A percentile compares a stretch with the other conserved stretches of the same genome.
These are phyloP conservation scores for Cerioporus squamosus DNA, from an alignment of 1,284 basidiomycete genomes.

Conservation along the genomic window DNA sequence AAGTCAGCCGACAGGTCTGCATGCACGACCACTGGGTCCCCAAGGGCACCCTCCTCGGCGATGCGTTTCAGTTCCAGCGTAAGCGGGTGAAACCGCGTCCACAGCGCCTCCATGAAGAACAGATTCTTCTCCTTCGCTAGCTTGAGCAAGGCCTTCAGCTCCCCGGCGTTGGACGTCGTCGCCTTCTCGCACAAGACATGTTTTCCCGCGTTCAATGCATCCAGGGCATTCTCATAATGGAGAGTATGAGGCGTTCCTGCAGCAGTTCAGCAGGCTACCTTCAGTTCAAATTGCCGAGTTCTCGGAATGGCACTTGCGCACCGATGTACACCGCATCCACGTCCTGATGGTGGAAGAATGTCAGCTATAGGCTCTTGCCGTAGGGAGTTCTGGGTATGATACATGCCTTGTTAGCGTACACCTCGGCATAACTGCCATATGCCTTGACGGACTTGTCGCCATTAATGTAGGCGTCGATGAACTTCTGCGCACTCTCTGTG, in stretches of 20 bases:
- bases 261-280: too few species aligned
- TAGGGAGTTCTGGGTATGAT: background rate
- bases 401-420: constrained; percentile 72
- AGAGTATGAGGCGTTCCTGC: constrained; percentile 85
- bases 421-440: constrained; percentile 79
- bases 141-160: constrained; percentile 67
- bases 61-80: constrained; percentile 67
- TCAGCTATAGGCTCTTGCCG: background rate
- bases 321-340: constrained; percentile 85
- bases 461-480: constrained; percentile 59
- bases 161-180: constrained; percentile 67
- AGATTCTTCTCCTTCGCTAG: constrained; percentile 79
- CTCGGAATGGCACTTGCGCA: constrained; percentile 25
- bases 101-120: constrained; percentile 91
- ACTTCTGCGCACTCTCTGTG: constrained; percentile 70
- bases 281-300: background rate
- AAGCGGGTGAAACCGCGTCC: constrained; percentile 82
- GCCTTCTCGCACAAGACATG: constrained; percentile 90
- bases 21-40: constrained; percentile 64
- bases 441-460: constrained; percentile 63
- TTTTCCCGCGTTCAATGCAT: constrained; percentile 81
- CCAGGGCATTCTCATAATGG: constrained; percentile 82
- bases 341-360: constrained; percentile 45
- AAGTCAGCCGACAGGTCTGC: constrained; percentile 81
- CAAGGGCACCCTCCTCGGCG: constrained; percentile 63